phyloP scores from a whole-genome alignment of 2,329 filamentous ascomycete genomes.

The Huntiella savannae region DNA sequence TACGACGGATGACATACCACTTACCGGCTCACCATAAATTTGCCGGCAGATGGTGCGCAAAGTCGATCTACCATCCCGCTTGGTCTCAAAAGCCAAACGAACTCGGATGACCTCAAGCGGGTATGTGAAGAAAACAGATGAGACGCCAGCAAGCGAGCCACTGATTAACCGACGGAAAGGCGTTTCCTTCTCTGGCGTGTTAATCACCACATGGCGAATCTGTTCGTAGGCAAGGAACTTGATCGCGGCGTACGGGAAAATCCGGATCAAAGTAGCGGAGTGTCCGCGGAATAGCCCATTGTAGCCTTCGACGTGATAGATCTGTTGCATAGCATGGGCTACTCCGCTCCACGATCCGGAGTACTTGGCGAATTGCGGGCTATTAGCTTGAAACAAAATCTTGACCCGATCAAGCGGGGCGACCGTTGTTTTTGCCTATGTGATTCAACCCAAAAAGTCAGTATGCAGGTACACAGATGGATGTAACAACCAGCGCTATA shows the following conservation, averaged over 20 bases:
- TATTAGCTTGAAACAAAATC: slow-evolving; percentile 92
- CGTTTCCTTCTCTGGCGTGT: slow-evolving; percentile 55
- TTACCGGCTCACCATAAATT: slow-evolving; percentile 64
- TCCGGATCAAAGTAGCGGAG: slow-evolving; percentile 78
- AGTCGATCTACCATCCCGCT: slow-evolving; percentile 47
- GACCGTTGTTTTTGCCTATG: slow-evolving; percentile 81
- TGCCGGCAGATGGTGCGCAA: slow-evolving; percentile 59
- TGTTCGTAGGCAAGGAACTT: slow-evolving; percentile 98
- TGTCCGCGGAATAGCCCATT: slow-evolving; percentile 79
- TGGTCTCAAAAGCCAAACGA: slow-evolving; percentile 86
- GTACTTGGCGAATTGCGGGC: slow-evolving; percentile 86
- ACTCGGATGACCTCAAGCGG: slow-evolving; percentile 86
- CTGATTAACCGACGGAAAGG: slow-evolving; percentile 54
- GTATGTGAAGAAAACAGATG: slow-evolving; percentile 90
- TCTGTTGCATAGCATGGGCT: slow-evolving; percentile 63
- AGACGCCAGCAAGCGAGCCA: slow-evolving; percentile 62
- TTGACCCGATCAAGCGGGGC: slow-evolving; percentile 94
- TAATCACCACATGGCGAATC: slow-evolving; percentile 64
- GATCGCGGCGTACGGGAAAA: slow-evolving; percentile 94
- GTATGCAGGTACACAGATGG: slow-evolving; percentile 11
- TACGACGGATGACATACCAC: slow-evolving; percentile 14
- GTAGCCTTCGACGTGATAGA: slow-evolving; percentile 55
- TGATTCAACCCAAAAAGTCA: not conserved
- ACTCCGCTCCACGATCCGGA: slow-evolving; percentile 75
- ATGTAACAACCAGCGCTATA: not conserved